Percentiles rank a stretch among this genome's conserved stretches.
Conservation (phyloP, 2,329 filamentous ascomycete species). For the Talaromyces sp. region DNA sequence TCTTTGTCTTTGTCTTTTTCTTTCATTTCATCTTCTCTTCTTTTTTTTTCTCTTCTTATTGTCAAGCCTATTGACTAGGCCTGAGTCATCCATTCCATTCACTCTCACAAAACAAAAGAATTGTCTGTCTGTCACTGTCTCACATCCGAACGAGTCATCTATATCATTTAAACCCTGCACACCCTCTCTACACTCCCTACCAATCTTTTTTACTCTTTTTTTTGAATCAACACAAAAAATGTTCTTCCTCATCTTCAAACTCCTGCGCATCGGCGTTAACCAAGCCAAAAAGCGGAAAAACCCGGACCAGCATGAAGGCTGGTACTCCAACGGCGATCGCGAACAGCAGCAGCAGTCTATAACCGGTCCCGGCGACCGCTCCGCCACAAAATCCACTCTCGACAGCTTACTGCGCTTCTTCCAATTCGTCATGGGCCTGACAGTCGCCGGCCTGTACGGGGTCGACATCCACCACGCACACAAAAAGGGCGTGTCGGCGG, state of each 20-base stretch:
- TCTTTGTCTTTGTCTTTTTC: background rate
- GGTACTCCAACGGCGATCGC: slow-evolving; percentile 1
- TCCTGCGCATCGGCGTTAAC: slow-evolving; percentile 22
- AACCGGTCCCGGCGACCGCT: slow-evolving; percentile 1
- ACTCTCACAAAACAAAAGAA: background rate
- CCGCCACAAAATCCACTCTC: slow-evolving; percentile 19
- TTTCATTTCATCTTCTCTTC: background rate
- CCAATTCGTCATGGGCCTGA: slow-evolving; percentile 70
- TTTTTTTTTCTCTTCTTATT: background rate
- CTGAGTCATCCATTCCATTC: background rate
- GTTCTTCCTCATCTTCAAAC: slow-evolving; percentile 24
- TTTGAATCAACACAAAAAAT: slow-evolving; percentile 11
- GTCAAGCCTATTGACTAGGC: background rate
- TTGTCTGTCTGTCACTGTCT: background rate
- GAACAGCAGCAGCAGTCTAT: background rate
- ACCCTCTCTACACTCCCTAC: background rate
- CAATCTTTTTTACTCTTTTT: background rate
- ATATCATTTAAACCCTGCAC: background rate
- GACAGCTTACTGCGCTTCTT: slow-evolving; percentile 58
- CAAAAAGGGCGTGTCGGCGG: slow-evolving; percentile 46
- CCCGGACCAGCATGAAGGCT: slow-evolving; percentile 15
- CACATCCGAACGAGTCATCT: background rate
- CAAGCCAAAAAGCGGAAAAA: slow-evolving; percentile 27
- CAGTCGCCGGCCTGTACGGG: slow-evolving; percentile 75
- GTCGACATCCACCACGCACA: slow-evolving; percentile 57